Base-by-base conservation (phyloP, 2,329 filamentous ascomycete genomes). In the Ascochyta rabiei region DNA sequence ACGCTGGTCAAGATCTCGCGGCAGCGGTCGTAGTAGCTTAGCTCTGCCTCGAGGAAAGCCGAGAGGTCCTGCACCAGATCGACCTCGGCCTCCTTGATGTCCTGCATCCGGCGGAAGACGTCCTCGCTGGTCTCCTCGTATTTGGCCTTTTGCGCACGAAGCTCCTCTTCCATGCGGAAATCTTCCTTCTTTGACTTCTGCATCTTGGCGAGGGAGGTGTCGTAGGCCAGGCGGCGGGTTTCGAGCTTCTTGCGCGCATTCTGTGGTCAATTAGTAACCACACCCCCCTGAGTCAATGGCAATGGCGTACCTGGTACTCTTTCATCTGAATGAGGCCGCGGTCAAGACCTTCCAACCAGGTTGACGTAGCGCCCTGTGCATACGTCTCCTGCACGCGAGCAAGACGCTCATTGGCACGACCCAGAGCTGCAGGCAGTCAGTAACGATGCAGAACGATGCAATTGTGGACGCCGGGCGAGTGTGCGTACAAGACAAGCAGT, bases 41-140 rank as follows among this genome's bases (percentile, higher is more conserved):
- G 82, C 77, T 98, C 90, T 35, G 91, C 89, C 58, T 98, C 93
- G 46, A 98, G 79, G 73, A 98, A 96, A 16, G 85, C 80, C 3
- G 86, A 87, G 52, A 98, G 80, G 69, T 96, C 91, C 42, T 84
- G 82, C 37, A 96, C 85, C 68, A 88, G 91, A 60, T 98, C 93
- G 38, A 81, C 82, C 76, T 98, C 93, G 19, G 91, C 85, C 68
- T 97, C 93, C 78, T 95, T 93, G 78, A 98, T 96, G 70, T 98
- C 93, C 76, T 96, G 86, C 95, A 98, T 98, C 50, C 93, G 85
- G 56, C 93, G 86, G 66, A 88, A 84, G 49, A 98, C 93, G 68
- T 98, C 93, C 70, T 98, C 93, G 70, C 85, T 95, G 15, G 91
- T 89, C 79, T 98, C 95, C 72, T 98, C 95, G 71, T 96, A 98